Base-by-base conservation (phyloP, 257 asterid genomes). In the Fraxinus americana region DNA sequence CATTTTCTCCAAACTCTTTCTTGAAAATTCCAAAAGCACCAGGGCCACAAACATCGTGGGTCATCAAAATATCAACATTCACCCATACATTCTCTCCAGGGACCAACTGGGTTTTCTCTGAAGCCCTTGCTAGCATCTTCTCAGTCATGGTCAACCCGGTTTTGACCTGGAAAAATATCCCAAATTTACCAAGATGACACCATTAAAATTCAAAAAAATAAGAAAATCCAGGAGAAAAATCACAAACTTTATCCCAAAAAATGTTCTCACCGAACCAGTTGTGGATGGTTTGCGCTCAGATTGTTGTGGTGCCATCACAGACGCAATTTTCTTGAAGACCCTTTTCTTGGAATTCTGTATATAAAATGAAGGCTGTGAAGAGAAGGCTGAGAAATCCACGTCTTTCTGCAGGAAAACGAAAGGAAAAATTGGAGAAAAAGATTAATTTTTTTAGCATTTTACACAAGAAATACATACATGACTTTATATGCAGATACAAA, bases 81-180 rank as follows among this genome's bases (percentile, higher is more conserved):
- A 89, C 96, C 99, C 98, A 95, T 4, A 88, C 91, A 73, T 95
- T 95, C 72, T 95, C 99, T 76, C 99, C 99, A n/a, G 99, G 97
- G 66, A 66, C 80, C 87, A 95, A 84, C 48, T 85, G 90, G 65
- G 85, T 23, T 84, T 89, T 95, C 88, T 92, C 92, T 23, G 98
- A 93, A 78, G 92, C 90, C 81, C 83, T 91, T 27, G 97, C 94
- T 38, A 38, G 43, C 0, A 38, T 38, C 89, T 96, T 96, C 88
- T 38, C 43, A 7, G 43, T 7, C 43, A 38, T 7, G 43, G 43
- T 39, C 43, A 39, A 39, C 10, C 11, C 43, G 2, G 43, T 39
- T 38, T 39, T 39, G 11, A 39, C 43, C 10, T 39, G 43, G 43
- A 27, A 39, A 39, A 39, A 39, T 39, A 39, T 39, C 43, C 43